Evolutionary conservation across 2,329 filamentous ascomycete species (phyloP).

Genomic region (Thelonectria olida): DNA sequence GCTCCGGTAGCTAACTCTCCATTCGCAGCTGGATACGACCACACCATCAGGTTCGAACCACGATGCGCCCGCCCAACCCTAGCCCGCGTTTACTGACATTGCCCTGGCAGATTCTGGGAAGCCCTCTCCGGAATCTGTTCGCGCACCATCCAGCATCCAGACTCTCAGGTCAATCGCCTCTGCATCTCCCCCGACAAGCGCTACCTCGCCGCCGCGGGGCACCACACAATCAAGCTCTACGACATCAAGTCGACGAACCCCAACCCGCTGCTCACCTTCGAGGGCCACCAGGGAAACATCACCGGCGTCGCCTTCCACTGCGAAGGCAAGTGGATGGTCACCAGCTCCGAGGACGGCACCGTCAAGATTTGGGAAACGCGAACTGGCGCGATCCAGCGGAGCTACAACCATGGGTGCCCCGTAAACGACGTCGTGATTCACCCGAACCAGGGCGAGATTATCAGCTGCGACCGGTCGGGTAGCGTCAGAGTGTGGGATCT

Average conservation of each 20-base stretch:
- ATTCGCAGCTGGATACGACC: conserved; percentile 67
- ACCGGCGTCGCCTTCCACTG: conserved; percentile 98
- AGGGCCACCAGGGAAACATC: conserved; percentile 95
- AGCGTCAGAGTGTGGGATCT: conserved; percentile 97
- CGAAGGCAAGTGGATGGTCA: conserved; percentile 99
- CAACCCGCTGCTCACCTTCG: conserved; percentile 90
- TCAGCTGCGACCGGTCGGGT: conserved; percentile 92
- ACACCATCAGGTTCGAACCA: conserved; percentile 64
- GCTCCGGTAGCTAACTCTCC: conserved; percentile 33
- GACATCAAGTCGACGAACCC: conserved; percentile 99
- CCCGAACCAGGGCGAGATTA: conserved; percentile 97
- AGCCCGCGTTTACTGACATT: conserved; percentile 23
- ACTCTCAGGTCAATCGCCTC: conserved; percentile 97
- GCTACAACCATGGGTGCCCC: conserved; percentile 87
- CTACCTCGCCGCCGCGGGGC: conserved; percentile 83
- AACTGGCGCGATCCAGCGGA: conserved; percentile 85
- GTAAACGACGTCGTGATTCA: conserved; percentile 99
- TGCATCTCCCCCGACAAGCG: conserved; percentile 99
- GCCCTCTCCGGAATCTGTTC: conserved; percentile 97
- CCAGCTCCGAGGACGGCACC: conserved; percentile 93
- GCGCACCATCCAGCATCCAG: conserved; percentile 95
- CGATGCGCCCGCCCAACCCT: conserved; percentile 17
- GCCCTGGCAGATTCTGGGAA: conserved; percentile 85
- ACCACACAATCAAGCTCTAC: conserved; percentile 93
- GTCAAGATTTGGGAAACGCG: conserved; percentile 98